These are phyloP conservation scores for Fusarium luffae DNA, from an alignment of 2,329 filamentous ascomycete species.

Conservation along the genomic window DNA sequence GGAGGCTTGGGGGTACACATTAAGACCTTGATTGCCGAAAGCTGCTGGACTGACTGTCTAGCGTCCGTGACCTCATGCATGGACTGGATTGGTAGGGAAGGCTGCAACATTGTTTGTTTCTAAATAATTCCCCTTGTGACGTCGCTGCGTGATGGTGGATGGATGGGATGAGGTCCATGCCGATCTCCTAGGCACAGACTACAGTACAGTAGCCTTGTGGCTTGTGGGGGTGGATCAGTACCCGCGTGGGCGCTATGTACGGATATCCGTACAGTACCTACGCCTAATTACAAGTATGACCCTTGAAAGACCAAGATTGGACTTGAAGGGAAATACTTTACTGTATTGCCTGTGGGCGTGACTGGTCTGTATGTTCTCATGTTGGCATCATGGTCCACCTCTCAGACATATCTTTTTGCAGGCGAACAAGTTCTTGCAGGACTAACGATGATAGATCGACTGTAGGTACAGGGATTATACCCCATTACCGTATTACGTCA, in stretches of 20 bases:
- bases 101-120: constrained; percentile 26
- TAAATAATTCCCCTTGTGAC: constrained; percentile 36
- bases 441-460: not conserved
- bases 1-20: constrained; percentile 10
- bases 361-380: constrained; percentile 8
- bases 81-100: not conserved
- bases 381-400: constrained; percentile 2
- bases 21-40: not conserved
- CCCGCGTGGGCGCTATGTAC: constrained; percentile 16
- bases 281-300: constrained; percentile 11
- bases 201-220: not conserved
- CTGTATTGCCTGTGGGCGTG: not conserved
- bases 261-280: not conserved
- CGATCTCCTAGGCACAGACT: constrained; percentile 12
- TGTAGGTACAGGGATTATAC: constrained; percentile 1
- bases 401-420: not conserved
- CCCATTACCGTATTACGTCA: constrained; percentile 13
- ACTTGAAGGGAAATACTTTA: not conserved
- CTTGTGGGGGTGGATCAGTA: constrained; percentile 30
- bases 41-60: not conserved
- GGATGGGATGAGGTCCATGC: constrained; percentile 22
- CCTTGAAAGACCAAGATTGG: constrained; percentile 6
- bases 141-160: constrained; percentile 43
- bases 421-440: not conserved
- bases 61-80: constrained; percentile 35